Evolutionary conservation across 75 land plant genomes (phyloP).

Genomic region (Picea glauca): DNA sequence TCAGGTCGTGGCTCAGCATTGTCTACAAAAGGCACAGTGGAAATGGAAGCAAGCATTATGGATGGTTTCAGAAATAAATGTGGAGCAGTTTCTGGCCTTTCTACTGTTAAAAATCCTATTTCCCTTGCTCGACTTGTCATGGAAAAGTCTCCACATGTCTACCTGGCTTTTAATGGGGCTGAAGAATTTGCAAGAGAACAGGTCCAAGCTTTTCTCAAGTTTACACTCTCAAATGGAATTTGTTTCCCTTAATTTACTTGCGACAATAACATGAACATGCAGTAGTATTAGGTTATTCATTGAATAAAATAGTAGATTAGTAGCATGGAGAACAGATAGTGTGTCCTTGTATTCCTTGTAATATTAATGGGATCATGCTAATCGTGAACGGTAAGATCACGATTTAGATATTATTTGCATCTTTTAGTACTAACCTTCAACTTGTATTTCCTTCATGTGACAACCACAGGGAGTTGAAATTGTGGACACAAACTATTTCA

Average conservation of each 20-base stretch:
- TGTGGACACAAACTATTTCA: constrained; percentile 68
- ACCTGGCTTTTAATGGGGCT: constrained; percentile 89
- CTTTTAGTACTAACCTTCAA: not conserved
- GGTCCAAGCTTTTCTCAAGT: constrained; percentile 25
- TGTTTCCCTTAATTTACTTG: not conserved
- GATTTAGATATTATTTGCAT: not conserved
- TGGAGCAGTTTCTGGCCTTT: constrained; percentile 92
- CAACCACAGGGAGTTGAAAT: constrained; percentile 61
- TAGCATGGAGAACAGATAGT: not conserved
- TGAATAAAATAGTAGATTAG: not conserved
- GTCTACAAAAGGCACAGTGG: constrained; percentile 77
- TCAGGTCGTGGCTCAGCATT: constrained; percentile 91
- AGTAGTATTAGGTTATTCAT: not conserved
- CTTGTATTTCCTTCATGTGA: not conserved
- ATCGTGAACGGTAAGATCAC: too few relatives aligned
- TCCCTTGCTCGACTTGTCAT: constrained; percentile 91
- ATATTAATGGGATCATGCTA: not conserved
- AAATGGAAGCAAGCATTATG: constrained; percentile 99
- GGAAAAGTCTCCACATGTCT: constrained; percentile 96
- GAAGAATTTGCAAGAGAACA: constrained; percentile 81
- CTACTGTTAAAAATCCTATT: constrained; percentile 88
- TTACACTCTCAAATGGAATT: not conserved
- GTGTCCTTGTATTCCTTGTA: constrained; percentile 6
- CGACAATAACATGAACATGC: not conserved
- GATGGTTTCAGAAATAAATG: constrained; percentile 66